phyloP scores from a whole-genome alignment of 1,139 yeast genomes.

The Zygoascus sp. region DNA sequence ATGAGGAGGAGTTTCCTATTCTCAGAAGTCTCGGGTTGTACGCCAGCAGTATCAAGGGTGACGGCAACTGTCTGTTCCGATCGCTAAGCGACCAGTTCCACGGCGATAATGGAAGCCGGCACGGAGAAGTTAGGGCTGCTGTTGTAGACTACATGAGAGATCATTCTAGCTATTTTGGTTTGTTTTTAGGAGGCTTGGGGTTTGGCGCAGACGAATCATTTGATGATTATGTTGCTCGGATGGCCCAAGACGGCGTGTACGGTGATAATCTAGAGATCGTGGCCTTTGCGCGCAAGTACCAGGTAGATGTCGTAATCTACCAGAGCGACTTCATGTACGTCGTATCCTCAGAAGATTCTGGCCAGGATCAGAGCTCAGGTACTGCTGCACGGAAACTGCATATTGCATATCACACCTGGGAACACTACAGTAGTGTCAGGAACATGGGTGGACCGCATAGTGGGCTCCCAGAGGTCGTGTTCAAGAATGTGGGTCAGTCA shows the following conservation, averaged over 20 bases:
- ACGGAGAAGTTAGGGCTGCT: constrained; percentile 31
- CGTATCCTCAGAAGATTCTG: constrained; percentile 24
- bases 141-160: constrained; percentile 34
- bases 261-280: constrained; percentile 43
- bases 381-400: constrained; percentile 26
- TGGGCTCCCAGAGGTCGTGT: constrained; percentile 35
- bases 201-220: constrained; percentile 32
- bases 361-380: background rate
- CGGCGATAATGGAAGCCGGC: constrained; percentile 35
- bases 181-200: constrained; percentile 30
- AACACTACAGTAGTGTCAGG: constrained; percentile 41
- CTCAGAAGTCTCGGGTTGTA: constrained; percentile 35
- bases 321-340: constrained; percentile 37
- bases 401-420: constrained; percentile 42
- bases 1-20: constrained; percentile 39
- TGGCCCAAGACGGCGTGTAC: constrained; percentile 39
- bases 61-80: constrained; percentile 43
- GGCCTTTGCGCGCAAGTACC: constrained; percentile 36
- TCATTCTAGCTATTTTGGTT: constrained; percentile 30
- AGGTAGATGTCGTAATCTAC: constrained; percentile 35
- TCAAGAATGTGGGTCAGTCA: constrained; percentile 15
- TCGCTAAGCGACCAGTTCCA: constrained; percentile 39
- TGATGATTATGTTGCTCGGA: constrained; percentile 34
- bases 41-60: constrained; percentile 39
- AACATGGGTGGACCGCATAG: constrained; percentile 37